A percentile compares a stretch with the other conserved stretches of the same genome.
These are phyloP conservation scores for Drechslerella stenobrocha DNA, from an alignment of 2,329 filamentous ascomycete genomes.

Conservation along the genomic window DNA sequence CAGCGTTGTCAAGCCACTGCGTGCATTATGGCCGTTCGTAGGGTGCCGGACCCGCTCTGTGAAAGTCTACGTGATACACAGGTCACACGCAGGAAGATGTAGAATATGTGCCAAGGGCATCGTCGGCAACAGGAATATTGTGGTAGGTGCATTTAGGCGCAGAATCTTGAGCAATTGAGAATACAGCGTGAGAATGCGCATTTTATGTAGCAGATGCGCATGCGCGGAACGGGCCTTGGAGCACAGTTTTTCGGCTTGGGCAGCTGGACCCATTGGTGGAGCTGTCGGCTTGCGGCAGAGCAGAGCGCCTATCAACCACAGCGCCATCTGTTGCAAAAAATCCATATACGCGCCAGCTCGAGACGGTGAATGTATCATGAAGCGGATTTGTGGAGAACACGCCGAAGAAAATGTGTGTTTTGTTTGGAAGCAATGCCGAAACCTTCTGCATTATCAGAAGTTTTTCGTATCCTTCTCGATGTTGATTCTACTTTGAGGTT, in stretches of 20 bases:
- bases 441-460: neutral
- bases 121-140: too few species aligned
- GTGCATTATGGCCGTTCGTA: neutral
- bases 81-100: constrained; percentile 1
- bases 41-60: constrained; percentile 8
- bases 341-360: constrained; percentile 30
- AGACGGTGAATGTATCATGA: constrained; percentile 29
- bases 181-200: neutral
- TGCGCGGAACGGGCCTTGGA: constrained; percentile 15
- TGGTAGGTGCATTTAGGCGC: neutral
- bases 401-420: neutral
- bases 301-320: constrained; percentile 12
- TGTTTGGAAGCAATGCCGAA: neutral
- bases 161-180: constrained; percentile 3
- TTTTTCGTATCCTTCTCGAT: neutral
- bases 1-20: too few species aligned
- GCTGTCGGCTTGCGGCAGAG: constrained; percentile 8
- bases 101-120: neutral
- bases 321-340: constrained; percentile 30
- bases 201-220: neutral
- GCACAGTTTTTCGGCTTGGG: constrained; percentile 6
- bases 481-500: neutral
- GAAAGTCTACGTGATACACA: constrained; percentile 10
- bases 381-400: constrained; percentile 2
- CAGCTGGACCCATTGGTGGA: constrained; percentile 27